Evolutionary conservation across 495 filamentous ascomycete genomes (phyloP), one percentile per base, ranked within the genome.

Genomic region (Hypoxylon rickii): DNA sequence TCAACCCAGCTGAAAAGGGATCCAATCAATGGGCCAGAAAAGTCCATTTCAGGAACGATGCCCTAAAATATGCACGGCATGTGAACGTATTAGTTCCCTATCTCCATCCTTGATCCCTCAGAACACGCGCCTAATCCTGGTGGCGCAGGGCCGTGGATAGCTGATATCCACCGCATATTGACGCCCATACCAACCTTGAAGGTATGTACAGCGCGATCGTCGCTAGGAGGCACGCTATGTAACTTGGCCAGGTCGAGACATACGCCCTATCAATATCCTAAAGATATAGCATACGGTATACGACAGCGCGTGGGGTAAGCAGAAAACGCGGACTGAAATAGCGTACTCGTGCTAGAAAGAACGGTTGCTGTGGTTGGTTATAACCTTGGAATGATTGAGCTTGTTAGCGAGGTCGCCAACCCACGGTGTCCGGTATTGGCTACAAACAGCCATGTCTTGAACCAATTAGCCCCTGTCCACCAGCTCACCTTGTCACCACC

Each of bases 11-110:
- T 63, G 59, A 50, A 46, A 17, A 15, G 15, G 26, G 15, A 34
- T 47, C 53, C 59, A 63, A 63, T 63, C 21, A 48, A 19, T 36
- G 16, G 39, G 10, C 44, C 13, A 17, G 38, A 16, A 54, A 38
- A 39, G 13, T 22, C 37, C 18, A 40, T 37, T 49, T 44, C 53
- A 57, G 38, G 52, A 43, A 48, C 43, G 51, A 52, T 57, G 48
- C 48, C 47, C 22, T 62, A 57, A n/a, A 43, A 38, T 53, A 58
- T 58, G 59, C 53, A 58, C 53, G 53, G 53, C 59, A 63, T 63
- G 53, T 63, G 59, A 58, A 38, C 59, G 53, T 41, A 41, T 13
- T 44, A 56, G 47, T 41, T 34, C 34, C 33, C 34, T 44, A 37
- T 44, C 29, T 18, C 48, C 36, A 49, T 53, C 24, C 52, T 43